These are phyloP conservation scores for Macrolepiota fuliginosa DNA, from an alignment of 768 basidiomycete genomes.

Conservation along the genomic window DNA sequence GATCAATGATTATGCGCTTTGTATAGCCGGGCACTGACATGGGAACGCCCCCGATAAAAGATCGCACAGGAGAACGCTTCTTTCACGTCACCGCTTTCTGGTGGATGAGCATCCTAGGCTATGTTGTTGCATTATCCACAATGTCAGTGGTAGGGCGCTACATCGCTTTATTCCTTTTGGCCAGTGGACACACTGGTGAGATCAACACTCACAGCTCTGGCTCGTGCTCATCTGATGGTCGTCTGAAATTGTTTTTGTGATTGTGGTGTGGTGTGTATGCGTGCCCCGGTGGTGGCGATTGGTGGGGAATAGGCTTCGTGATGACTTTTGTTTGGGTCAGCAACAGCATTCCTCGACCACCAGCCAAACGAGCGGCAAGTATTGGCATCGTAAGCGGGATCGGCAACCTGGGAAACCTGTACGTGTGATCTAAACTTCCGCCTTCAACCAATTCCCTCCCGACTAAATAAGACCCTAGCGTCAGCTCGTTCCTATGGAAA, in stretches of 20 bases:
- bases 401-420: constrained; percentile 59
- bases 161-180: constrained; percentile 63
- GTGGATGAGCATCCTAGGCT: constrained; percentile 62
- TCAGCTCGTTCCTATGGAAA: constrained; percentile 63
- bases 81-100: constrained; percentile 56
- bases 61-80: constrained; percentile 61
- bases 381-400: constrained; percentile 62
- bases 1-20: background rate
- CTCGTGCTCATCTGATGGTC: too few species aligned
- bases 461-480: constrained; percentile 28
- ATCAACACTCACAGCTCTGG: background rate
- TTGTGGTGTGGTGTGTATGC: background rate
- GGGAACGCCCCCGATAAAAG: constrained; percentile 22
- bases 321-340: constrained; percentile 62
- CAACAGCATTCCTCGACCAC: constrained; percentile 58
- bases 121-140: constrained; percentile 57
- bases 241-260: too few species aligned
- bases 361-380: constrained; percentile 49
- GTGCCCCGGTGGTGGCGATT: background rate
- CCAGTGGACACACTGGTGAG: constrained; percentile 39
- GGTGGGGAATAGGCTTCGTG: constrained; percentile 32
- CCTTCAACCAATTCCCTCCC: too few species aligned
- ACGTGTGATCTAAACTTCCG: constrained; percentile 18
- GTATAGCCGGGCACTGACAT: background rate
- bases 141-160: constrained; percentile 53